Evolutionary conservation across 2,329 filamentous ascomycete species (phyloP), one percentile per base, ranked within the genome.

Genomic region (Hymenoscyphus repandus): DNA sequence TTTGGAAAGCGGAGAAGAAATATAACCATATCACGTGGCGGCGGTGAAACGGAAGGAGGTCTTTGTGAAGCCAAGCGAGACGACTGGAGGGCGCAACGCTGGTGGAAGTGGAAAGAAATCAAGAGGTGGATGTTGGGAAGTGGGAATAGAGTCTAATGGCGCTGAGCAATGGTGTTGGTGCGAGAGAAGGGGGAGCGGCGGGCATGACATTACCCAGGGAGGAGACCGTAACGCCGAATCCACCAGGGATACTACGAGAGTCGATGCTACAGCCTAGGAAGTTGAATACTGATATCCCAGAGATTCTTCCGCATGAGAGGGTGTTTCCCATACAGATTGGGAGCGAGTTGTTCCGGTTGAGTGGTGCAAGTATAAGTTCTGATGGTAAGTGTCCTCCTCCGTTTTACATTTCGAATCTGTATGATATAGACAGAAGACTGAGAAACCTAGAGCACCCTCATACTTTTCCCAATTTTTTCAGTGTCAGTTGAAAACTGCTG

Each of bases 401-500:
- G n/a, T 20, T 36, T 17, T 45, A 36, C 33, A 22, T 7, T 22
- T 45, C 41, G 33, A 9, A n/a, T 34, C 6, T 37, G 34, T 40
- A 11, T 17, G 6, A 11, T 20, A 5, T 40, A 13, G 33, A 34
- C 51, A 31, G 9, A 50, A 56, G 44, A 63, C 74, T 81, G 69
- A 82, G 66, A 72, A 64, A 70, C 68, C 66, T 73, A 74, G 71
- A 95, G 92, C 90, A 64, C 92, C 92, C 52, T 96, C 91, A 45
- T 96, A 96, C 69, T 96, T 97, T 71, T 95, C 92, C 17, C 86
- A 90, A 61, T 96, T 93, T 73, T 97, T 97, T 69, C 78, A 84
- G 60, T 88, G 88, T 62, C 91, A 96, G 70, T 70, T 96, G 37
- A 78, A 80, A 51, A 72, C 75, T 59, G 84, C 79, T 44, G 77